Conservation (phyloP, 2,329 filamentous ascomycete genomes). For the Cryoendolithus antarcticus region DNA sequence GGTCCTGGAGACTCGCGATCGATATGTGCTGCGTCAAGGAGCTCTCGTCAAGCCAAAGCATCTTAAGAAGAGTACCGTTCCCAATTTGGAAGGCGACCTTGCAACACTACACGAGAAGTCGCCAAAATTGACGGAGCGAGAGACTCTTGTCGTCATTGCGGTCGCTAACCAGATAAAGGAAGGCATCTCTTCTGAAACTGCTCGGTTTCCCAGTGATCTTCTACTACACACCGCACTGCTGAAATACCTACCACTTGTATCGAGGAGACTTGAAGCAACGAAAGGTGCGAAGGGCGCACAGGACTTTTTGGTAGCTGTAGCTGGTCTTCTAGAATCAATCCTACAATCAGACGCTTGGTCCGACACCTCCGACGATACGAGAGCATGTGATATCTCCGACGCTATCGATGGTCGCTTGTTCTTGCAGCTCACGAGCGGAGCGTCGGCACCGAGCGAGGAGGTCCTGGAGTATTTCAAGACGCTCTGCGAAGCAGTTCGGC, state of each 20-base stretch:
- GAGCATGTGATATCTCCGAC: constrained; percentile 39
- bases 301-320: constrained; percentile 21
- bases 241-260: constrained; percentile 17
- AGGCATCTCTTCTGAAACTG: constrained; percentile 2
- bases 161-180: constrained; percentile 11
- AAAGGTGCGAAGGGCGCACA: constrained; percentile 6
- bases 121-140: constrained; percentile 14
- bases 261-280: constrained; percentile 14
- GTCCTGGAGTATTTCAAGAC: constrained; percentile 13
- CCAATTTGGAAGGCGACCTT: constrained; percentile 8
- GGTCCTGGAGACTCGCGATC: constrained; percentile 27
- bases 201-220: constrained; percentile 8
- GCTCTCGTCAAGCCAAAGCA: too few species aligned
- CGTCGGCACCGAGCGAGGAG: constrained; percentile 4
- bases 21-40: constrained; percentile 1
- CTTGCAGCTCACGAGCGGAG: constrained; percentile 11
- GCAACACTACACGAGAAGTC: constrained; percentile 1
- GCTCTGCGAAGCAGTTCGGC: constrained; percentile 13
- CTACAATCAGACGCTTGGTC: constrained; percentile 28
- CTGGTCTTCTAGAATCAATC: constrained; percentile 24
- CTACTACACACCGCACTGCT: constrained; percentile 21
- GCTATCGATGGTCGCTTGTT: constrained; percentile 44
- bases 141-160: constrained; percentile 15
- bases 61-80: background rate
- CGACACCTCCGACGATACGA: constrained; percentile 12